Base-by-base conservation (phyloP, 805 yeast genomes). In the Lipomyces chichibuensis region DNA sequence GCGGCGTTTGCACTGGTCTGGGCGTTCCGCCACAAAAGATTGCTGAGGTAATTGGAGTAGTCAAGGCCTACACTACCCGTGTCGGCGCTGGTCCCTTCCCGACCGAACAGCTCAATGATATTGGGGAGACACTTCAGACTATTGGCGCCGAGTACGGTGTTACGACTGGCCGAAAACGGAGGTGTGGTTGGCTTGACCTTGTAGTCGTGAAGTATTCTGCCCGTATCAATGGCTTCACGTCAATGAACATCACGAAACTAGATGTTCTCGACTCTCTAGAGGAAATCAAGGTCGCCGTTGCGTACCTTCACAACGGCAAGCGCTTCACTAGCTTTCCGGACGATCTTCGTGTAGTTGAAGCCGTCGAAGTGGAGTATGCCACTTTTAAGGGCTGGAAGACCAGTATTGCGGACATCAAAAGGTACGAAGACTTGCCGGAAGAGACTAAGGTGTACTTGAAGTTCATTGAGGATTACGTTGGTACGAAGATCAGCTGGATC, bases 51-150 rank as follows among this genome's bases (percentile, higher is more conserved):
- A 92, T 89, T 78, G 99, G 99, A 80, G 99, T 95, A 32, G 98
- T 94, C 58, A 95, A 95, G 83, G 98, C 98, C 54, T 95, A 95
- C 81, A 95, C 99, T 57, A 95, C 99, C 49, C 88, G 99, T 81
- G 99, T 95, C 64, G 99, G 99, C 75, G 98, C 93, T 77, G 99
- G 99, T 72, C 99, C 99, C 39, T 95, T 95, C 90, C 98, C 99
- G 69, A 89, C 98, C 65, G 99, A 95, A 81, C 98, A 93, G 79
- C 85, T 93, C 77, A 92, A 94, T 79, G 87, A 81, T 49, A 86
- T 82, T 59, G 99, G 99, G 76, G 96, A 90, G 75, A 86, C 87
- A 72, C 84, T 95, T 77, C 99, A 95, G 80, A 80, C 84, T 56
- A 91, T 95, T 70, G 99, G 99, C 75, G 97, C 93, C 66, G 99